Evolutionary conservation across 2,329 filamentous ascomycete genomes (phyloP), one percentile per base, ranked within the genome.

Genomic region (Phyllosticta citrichinensis): DNA sequence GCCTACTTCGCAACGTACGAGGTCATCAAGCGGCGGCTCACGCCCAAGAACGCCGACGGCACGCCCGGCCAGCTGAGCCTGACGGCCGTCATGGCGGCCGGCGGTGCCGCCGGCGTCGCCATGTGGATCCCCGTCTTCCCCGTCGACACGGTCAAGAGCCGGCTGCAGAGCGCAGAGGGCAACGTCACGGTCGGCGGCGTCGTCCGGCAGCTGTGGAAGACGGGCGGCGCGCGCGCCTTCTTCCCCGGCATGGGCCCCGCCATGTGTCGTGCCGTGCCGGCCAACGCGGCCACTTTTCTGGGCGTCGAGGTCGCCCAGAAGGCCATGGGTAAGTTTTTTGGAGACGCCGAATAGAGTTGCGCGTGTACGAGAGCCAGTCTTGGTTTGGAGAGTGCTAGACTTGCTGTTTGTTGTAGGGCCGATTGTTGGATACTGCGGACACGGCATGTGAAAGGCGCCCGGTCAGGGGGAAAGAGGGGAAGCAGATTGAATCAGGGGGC

Each of bases 111-210:
- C 0, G 94, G 94, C 70, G 84, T 99, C 25, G 94, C 94, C 64
- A 99, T 99, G 94, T 99, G 94, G 94, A 94, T 97, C 67, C 92
- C 94, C 59, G 92, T 99, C 52, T 99, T 99, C 83, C 94, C 94
- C 22, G 83, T 99, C 65, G 94, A 99, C 71, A 99, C 94, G 0
- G 87, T 99, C 77, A 99, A 99, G 84, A 92, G 87, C 65, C 82
- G 92, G 47, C 78, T 99, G 72, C 94, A 99, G 81, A 96, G 90
- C 52, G 91, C 91, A 52, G 89, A 94, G 70, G 91, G 91, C 56
- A 87, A 87, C 67, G 87, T 91, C 56, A 90, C 88, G 0, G 84
- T 99, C 57, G 83, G 86, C 17, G 86, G 88, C 8, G 90, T 94
- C 33, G 83, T 99, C 57, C 82, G 83, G 65, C 85, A 91, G 60